Conservation (phyloP, 805 yeast genomes). For the Candida hungchunana region DNA sequence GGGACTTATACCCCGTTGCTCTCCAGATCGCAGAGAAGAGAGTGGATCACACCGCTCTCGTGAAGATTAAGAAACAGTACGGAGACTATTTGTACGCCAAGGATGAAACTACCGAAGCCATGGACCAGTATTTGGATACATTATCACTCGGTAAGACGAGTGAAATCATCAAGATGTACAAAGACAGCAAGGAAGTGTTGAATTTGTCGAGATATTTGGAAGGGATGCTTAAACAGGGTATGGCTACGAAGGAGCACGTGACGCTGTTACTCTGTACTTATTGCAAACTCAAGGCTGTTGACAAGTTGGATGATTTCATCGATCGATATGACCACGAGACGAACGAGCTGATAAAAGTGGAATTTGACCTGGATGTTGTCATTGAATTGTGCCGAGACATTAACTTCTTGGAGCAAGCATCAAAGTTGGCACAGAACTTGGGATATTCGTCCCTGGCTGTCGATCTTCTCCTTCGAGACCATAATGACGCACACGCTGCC, state of each 20-base stretch:
- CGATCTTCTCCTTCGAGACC: conserved; percentile 64
- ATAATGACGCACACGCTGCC: conserved; percentile 55
- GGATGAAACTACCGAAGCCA: conserved; percentile 64
- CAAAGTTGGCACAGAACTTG: conserved; percentile 61
- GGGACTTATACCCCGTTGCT: conserved; percentile 72
- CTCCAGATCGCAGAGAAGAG: conserved; percentile 52
- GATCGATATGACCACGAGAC: conserved; percentile 36
- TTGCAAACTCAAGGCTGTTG: conserved; percentile 65
- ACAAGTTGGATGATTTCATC: conserved; percentile 55
- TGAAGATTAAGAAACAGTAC: conserved; percentile 47
- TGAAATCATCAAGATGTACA: conserved; percentile 72
- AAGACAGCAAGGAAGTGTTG: conserved; percentile 68
- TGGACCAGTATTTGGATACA: conserved; percentile 65
- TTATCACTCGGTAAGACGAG: conserved; percentile 58
- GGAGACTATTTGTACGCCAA: conserved; percentile 71
- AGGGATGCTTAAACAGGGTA: conserved; percentile 47
- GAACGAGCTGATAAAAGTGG: conserved; percentile 31
- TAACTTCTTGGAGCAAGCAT: conserved; percentile 62
- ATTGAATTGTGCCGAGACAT: conserved; percentile 70
- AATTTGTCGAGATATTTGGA: conserved; percentile 62
- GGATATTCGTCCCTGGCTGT: conserved; percentile 74
- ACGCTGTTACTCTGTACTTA: conserved; percentile 75
- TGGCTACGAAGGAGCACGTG: conserved; percentile 74
- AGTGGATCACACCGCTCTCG: conserved; percentile 28
- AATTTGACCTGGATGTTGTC: conserved; percentile 65